Conservation (phyloP, 208 protist genomes). For the Blastocrithidia nonstop region DNA sequence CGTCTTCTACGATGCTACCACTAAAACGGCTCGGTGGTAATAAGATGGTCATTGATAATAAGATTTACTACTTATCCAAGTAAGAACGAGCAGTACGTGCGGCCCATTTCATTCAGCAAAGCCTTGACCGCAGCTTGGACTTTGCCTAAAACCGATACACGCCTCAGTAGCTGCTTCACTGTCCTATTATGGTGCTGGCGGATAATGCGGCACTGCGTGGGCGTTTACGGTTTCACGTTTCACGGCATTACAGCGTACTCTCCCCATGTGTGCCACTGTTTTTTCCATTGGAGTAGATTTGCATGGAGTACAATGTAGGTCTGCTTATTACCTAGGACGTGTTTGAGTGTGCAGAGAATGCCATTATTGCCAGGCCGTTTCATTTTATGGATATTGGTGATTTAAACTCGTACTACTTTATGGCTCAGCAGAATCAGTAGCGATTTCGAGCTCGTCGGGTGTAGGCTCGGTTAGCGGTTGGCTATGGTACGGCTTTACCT, state of each 20-base stretch:
- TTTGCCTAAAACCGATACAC: background rate
- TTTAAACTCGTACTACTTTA: background rate
- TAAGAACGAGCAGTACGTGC: background rate
- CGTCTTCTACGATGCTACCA: no score
- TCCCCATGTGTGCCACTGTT: slow-evolving; percentile 7
- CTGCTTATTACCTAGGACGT: slow-evolving; percentile 6
- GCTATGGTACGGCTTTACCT: no score
- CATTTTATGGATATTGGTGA: background rate
- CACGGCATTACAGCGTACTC: slow-evolving; percentile 9
- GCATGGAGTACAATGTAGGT: background rate
- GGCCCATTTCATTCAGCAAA: background rate
- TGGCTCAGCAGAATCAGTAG: no score
- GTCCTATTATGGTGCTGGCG: background rate
- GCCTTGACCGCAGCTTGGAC: background rate
- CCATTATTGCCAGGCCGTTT: background rate
- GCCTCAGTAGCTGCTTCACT: background rate
- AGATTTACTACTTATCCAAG: background rate
- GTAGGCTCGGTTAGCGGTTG: no score
- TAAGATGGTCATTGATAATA: no score
- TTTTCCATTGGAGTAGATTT: slow-evolving; percentile 7
- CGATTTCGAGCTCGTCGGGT: no score
- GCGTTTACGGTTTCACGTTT: slow-evolving; percentile 8
- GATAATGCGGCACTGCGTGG: slow-evolving; percentile 2
- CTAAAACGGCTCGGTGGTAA: no score
- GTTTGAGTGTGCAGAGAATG: slow-evolving; percentile 1